phyloP scores from a whole-genome alignment of 176 grass and related monocot species.

The Zoysia pacifica region DNA sequence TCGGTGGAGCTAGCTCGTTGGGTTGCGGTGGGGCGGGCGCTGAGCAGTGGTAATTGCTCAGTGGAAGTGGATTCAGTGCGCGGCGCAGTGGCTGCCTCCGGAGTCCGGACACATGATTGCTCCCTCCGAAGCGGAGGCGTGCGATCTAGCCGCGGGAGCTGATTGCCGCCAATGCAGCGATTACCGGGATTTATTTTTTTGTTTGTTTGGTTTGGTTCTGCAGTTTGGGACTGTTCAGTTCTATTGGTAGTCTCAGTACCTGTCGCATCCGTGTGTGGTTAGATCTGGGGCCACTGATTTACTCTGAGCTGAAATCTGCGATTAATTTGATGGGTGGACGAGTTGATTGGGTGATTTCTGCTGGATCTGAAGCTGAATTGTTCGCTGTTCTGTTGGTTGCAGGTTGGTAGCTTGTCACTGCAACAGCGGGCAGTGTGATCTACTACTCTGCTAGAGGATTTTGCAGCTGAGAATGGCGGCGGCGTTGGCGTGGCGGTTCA shows the following conservation, averaged over 20 bases:
- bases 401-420: constrained; percentile 49
- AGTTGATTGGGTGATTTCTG: neutral
- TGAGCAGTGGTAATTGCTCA: neutral
- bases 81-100: neutral
- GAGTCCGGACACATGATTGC: neutral
- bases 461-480: constrained; percentile 63
- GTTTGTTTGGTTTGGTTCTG: neutral
- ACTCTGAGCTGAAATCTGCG: neutral
- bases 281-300: constrained; percentile 32
- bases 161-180: constrained; percentile 22
- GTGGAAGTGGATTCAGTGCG: constrained; percentile 1
- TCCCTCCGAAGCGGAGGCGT: neutral
- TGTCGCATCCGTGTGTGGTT: neutral
- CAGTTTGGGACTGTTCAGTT: constrained; percentile 15
- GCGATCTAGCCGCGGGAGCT: constrained; percentile 10
- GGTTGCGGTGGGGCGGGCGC: neutral
- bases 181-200: neutral
- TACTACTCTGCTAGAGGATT: constrained; percentile 18
- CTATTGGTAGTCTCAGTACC: neutral
- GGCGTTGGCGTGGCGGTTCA: constrained; percentile 81
- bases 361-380: constrained; percentile 46
- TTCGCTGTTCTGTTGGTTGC: constrained; percentile 34
- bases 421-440: constrained; percentile 32
- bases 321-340: neutral
- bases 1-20: neutral